Evolutionary conservation across 2,329 filamentous ascomycete species (phyloP), one percentile per base, ranked within the genome.

Genomic region (Albophoma yamanashiensis): DNA sequence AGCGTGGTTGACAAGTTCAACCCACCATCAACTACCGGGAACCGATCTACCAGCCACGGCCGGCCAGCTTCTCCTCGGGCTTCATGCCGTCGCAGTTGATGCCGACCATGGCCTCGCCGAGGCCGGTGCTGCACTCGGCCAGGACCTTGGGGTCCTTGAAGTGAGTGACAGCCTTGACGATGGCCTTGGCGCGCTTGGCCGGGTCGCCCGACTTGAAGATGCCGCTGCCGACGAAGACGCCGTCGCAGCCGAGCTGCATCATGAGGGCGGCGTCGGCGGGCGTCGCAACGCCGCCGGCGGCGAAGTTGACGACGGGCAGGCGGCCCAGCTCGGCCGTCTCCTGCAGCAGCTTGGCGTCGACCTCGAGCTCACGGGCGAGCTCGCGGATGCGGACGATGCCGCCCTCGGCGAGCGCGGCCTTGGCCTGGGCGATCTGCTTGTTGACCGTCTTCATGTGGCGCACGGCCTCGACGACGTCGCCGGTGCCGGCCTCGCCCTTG

Each of bases 201-300:
- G 94, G 89, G 75, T 97, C 88, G 22, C 93, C 93, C 6, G 86
- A 91, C 85, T 97, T 97, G 85, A 99, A 99, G 75, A 97, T 97
- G 36, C 94, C 94, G 61, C 87, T 92, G 36, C 94, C 94, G 42
- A 99, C 94, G 72, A 99, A 99, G 42, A 99, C 94, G 61, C 94
- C 94, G 71, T 99, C 94, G 71, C 94, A 97, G 62, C 94, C 94
- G 64, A 99, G 80, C 81, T 97, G 93, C 94, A 99, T 99, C 93
- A 99, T 78, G 62, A 99, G 80, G 2, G 94, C 94, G 0, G 94
- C 94, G 75, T 99, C 94, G 0, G 94, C 94, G 0, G 94, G 94
- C 1, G 94, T 99, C n/a, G 94, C 94, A n/a, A 99, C 89, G 61
- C 94, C 94, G n/a, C 94, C 94, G 4, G 94, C 94, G 0, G 94